Base-by-base conservation (phyloP, 1,284 basidiomycete species). In the Moesziomyces sp. region DNA sequence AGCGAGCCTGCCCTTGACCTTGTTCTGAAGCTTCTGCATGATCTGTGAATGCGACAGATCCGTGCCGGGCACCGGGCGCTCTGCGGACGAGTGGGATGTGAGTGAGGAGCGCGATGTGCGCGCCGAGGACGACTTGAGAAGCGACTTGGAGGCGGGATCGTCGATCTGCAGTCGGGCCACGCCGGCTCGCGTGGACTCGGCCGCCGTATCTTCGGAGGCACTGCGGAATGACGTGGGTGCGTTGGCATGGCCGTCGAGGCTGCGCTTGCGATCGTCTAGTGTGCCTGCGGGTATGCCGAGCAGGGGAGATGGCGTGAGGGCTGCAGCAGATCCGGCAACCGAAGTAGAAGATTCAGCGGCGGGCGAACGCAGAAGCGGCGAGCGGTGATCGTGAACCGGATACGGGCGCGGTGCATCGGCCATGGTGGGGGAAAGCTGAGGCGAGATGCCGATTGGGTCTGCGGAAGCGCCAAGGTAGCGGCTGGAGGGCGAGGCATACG, bases 131-230 rank as follows among this genome's bases (percentile, higher is more conserved):
- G 38, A 40, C 16, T 46, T 44, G 52, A 13, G 52, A 21, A 3
- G 43, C 48, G 24, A 49, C 30, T 7, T 24, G 1, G 58, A 18
- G 21, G 23, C 23, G 5, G 42, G 38, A 2, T 72, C 69, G 24
- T 72, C 63, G 26, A 72, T 66, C 42, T 67, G 69, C 63, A 72
- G 66, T n/a, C 45, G 50, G 7, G 59, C 69, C n/a, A 72, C 69
- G 7, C 56, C 52, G 5, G 40, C 69, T 16, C 69, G 62, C 3
- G 69, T 57, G 3, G 35, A 46, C 23, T 72, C 69, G 28, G 62
- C 58, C 3, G 58, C 52, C 4, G 69, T 47, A 14, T 72, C 69
- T 42, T 62, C 63, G 0, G 63, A 67, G 11, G 24, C 52, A 18
- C 55, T 44, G 13, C 50, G 64, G 8, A 52, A 46, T 38, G 61